These are phyloP conservation scores for Seiridium unicorne DNA, from an alignment of 2,329 filamentous ascomycete species.

Conservation along the genomic window DNA sequence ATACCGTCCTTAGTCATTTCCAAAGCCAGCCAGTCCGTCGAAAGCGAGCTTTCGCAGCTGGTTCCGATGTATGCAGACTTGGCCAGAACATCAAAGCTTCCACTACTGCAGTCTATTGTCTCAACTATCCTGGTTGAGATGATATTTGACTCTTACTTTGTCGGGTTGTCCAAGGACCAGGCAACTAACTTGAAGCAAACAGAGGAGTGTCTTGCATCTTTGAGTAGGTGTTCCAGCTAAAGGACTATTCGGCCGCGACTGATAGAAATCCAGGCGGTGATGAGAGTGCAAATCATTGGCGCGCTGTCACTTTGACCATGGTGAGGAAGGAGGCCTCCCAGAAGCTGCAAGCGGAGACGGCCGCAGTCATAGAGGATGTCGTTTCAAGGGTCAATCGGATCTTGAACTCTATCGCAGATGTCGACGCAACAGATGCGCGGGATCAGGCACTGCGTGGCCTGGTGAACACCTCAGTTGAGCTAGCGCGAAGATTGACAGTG, in stretches of 20 bases:
- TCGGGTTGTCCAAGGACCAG: slow-evolving; percentile 57
- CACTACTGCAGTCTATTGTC: slow-evolving; percentile 62
- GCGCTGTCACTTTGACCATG: slow-evolving; percentile 60
- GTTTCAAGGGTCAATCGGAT: slow-evolving; percentile 47
- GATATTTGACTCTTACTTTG: slow-evolving; percentile 62
- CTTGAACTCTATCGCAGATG: slow-evolving; percentile 47
- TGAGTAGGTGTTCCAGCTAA: slow-evolving; percentile 31
- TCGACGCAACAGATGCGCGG: slow-evolving; percentile 38
- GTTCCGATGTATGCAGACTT: slow-evolving; percentile 59
- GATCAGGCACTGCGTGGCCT: slow-evolving; percentile 54
- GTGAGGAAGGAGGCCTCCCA: slow-evolving; percentile 51
- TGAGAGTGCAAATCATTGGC: slow-evolving; percentile 63
- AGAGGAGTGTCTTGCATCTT: slow-evolving; percentile 42
- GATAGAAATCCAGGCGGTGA: slow-evolving; percentile 36
- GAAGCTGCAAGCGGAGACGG: slow-evolving; percentile 45
- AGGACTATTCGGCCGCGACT: slow-evolving; percentile 12
- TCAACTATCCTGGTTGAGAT: slow-evolving; percentile 58
- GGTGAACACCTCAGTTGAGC: slow-evolving; percentile 51
- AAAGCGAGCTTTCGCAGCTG: slow-evolving; percentile 34
- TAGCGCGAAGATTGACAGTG: slow-evolving; percentile 54
- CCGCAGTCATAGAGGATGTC: slow-evolving; percentile 38
- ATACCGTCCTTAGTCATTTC: not conserved
- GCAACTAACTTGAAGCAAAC: slow-evolving; percentile 47
- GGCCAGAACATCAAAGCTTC: slow-evolving; percentile 53
- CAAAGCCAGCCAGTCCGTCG: slow-evolving; percentile 34